Evolutionary conservation across 192 early-diverging fungal species (phyloP), one percentile per base, ranked within the genome.

Genomic region (Coemansia sp.): DNA sequence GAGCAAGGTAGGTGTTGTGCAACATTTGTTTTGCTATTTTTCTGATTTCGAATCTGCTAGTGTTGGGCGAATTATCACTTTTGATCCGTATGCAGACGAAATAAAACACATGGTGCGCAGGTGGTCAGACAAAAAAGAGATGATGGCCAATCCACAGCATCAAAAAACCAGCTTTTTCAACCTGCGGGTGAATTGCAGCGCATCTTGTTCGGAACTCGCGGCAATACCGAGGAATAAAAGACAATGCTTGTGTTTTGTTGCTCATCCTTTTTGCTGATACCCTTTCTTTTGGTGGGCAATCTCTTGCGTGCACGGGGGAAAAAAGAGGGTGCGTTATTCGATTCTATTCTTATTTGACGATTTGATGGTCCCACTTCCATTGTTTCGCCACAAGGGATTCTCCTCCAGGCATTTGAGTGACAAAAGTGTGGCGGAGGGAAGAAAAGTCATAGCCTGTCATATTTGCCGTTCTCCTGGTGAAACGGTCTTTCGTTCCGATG

Each of bases 11-110:
- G n/a, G n/a, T n/a, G n/a, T n/a, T n/a, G n/a, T n/a, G n/a, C n/a
- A n/a, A 7, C 48, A 4, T 29, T 33, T 34, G 31, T 34, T 21
- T 18, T 34, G 7, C 34, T 30, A 7, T 30, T 57, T 10, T 34
- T 51, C 29, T 57, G 55, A 57, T 57, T 26, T 57, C 55, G 55
- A 57, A 57, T 57, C 55, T 57, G 30, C 26, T 25, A 10, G 48
- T 7, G 7, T 25, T 25, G n/a, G 23, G 23, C 6, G 46, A 49
- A 56, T 51, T 51, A 26, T 3, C 7, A 26, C 26, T 51, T n/a
- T n/a, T n/a, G n/a, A n/a, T n/a, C n/a, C 3, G 4, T 10, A 51
- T 51, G 49, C 49, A 51, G 49, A 21, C 20, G 49, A 21, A 51
- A 51, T 5, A 51, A 56, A 56, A 33, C 29, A 34, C 15, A 56